These are phyloP conservation scores for Leavenworthia alabamica DNA, from an alignment of 345 rosid genomes.

Conservation along the genomic window DNA sequence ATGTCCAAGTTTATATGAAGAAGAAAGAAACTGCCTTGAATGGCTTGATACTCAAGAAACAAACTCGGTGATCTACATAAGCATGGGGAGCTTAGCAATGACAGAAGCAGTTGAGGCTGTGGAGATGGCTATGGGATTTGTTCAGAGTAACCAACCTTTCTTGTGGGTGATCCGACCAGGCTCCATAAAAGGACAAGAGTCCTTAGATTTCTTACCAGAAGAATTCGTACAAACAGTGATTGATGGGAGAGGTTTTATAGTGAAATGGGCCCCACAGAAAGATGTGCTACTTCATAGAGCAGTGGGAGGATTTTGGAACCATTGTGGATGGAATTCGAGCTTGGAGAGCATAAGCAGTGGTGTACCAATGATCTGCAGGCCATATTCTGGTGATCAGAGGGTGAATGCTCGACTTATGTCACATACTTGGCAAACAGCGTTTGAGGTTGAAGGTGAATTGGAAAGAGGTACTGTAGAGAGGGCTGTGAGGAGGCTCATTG, in stretches of 20 bases:
- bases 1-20: conserved; percentile 14
- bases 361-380: conserved; percentile 40
- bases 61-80: conserved; percentile 45
- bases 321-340: conserved; percentile 27
- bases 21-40: conserved; percentile 36
- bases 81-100: conserved; percentile 47
- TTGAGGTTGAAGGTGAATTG: conserved; percentile 35
- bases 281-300: conserved; percentile 35
- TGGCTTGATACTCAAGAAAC: conserved; percentile 40
- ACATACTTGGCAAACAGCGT: conserved; percentile 29
- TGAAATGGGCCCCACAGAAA: conserved; percentile 46
- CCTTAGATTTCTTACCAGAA: conserved; percentile 7
- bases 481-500: conserved; percentile 34
- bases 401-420: conserved; percentile 36
- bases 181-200: too few relatives aligned
- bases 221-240: conserved; percentile 20
- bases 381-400: conserved; percentile 30
- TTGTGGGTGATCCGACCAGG: conserved; percentile 57
- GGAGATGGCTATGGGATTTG: conserved; percentile 48
- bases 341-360: conserved; percentile 27
- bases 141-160: conserved; percentile 32
- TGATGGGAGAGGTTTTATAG: conserved; percentile 34
- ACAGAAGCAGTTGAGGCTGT: conserved; percentile 48
- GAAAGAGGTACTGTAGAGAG: too few relatives aligned
- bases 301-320: conserved; percentile 40